Evolutionary conservation across 2,329 filamentous ascomycete genomes (phyloP).

Genomic region (Phialocephala sp.): DNA sequence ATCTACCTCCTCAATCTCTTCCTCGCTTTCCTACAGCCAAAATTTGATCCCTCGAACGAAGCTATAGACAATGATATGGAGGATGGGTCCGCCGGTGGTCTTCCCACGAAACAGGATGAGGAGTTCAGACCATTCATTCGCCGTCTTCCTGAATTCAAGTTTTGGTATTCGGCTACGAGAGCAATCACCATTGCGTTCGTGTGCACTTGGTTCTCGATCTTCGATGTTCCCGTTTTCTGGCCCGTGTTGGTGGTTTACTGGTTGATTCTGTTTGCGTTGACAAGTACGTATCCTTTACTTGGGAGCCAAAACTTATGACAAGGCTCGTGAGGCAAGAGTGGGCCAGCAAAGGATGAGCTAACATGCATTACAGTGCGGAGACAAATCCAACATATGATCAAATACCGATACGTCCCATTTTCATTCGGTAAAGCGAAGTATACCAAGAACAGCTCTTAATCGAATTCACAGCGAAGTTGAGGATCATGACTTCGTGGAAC

Average conservation of each 20-base stretch:
- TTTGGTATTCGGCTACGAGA: slow-evolving; percentile 95
- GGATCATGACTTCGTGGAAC: slow-evolving; percentile 6
- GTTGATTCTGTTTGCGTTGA: slow-evolving; percentile 94
- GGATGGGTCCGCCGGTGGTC: slow-evolving; percentile 79
- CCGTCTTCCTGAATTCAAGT: slow-evolving; percentile 97
- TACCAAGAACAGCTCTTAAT: slow-evolving; percentile 60
- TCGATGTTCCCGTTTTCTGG: slow-evolving; percentile 99
- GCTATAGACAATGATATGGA: slow-evolving; percentile 93
- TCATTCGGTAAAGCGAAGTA: slow-evolving; percentile 89
- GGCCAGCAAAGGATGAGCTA: slow-evolving; percentile 17
- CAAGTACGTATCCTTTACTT: slow-evolving; percentile 68
- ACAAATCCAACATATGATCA: slow-evolving; percentile 99
- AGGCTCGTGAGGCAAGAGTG: neutral
- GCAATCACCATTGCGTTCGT: slow-evolving; percentile 82
- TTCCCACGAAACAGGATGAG: slow-evolving; percentile 95
- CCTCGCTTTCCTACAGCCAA: slow-evolving; percentile 96
- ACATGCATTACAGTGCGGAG: slow-evolving; percentile 75
- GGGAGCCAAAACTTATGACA: neutral
- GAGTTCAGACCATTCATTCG: slow-evolving; percentile 98
- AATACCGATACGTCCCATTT: slow-evolving; percentile 98
- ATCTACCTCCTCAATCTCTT: slow-evolving; percentile 99
- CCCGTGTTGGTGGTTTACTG: slow-evolving; percentile 98
- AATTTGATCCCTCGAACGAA: slow-evolving; percentile 97
- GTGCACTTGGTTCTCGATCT: slow-evolving; percentile 92
- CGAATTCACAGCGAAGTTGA: slow-evolving; percentile 11